Conservation (phyloP, 805 yeast species). For the Yamadazyma paraphyllophila region DNA sequence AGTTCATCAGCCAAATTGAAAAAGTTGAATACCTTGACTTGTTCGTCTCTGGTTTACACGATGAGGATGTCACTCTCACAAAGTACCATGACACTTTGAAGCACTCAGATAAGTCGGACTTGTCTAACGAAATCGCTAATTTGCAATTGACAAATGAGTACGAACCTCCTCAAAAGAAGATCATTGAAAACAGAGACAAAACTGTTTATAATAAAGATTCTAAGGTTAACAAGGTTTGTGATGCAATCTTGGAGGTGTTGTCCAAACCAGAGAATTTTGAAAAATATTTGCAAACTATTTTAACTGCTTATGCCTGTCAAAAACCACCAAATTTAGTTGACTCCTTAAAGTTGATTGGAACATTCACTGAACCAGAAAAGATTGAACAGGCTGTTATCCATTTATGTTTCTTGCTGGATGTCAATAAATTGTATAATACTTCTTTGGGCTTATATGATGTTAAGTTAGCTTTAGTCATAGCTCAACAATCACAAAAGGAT, state of each 20-base stretch:
- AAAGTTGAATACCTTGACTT: constrained; percentile 77
- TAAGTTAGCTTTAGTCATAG: constrained; percentile 74
- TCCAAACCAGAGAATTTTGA: constrained; percentile 48
- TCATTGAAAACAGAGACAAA: constrained; percentile 38
- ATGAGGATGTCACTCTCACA: constrained; percentile 79
- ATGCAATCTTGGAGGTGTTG: constrained; percentile 60
- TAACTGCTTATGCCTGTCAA: constrained; percentile 92
- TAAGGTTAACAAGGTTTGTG: constrained; percentile 77
- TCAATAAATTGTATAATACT: constrained; percentile 72
- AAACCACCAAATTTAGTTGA: constrained; percentile 79
- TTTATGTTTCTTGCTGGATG: constrained; percentile 87
- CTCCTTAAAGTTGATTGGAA: constrained; percentile 65
- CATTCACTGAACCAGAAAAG: constrained; percentile 45
- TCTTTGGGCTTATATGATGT: constrained; percentile 84
- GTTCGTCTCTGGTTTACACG: constrained; percentile 80
- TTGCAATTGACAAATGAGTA: constrained; percentile 17
- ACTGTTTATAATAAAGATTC: constrained; percentile 39
- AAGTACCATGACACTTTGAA: constrained; percentile 74
- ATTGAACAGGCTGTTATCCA: constrained; percentile 69
- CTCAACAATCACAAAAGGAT: constrained; percentile 96
- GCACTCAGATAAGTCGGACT: constrained; percentile 16
- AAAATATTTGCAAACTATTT: constrained; percentile 68
- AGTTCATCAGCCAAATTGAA: constrained; percentile 67
- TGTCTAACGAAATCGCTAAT: constrained; percentile 10
- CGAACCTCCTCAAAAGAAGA: constrained; percentile 24